Conservation (phyloP, 148 eudicot genomes). For the Pouteria glomerata region DNA sequence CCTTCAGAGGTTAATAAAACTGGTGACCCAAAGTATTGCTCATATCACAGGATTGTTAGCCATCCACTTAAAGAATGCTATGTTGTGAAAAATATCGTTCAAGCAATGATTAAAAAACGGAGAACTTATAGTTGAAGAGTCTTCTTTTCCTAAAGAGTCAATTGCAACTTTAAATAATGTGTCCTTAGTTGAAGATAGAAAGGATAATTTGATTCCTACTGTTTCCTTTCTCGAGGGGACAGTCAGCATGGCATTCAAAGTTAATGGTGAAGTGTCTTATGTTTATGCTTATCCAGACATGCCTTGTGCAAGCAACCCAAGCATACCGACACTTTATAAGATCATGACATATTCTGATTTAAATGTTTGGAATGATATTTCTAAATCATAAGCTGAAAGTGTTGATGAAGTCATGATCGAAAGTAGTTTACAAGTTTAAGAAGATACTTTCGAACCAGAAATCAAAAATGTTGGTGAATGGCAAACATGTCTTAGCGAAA, state of each 20-base stretch:
- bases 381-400: too few species aligned
- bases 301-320: not conserved
- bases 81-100: not conserved
- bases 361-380: too few species aligned
- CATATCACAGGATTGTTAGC: not conserved
- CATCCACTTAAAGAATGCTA: not conserved
- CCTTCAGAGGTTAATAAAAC: not conserved
- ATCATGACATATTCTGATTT: too few species aligned
- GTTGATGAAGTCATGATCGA: too few species aligned
- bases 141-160: not conserved
- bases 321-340: not conserved
- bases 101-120: not conserved
- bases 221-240: not conserved
- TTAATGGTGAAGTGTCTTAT: too few species aligned
- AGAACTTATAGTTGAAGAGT: not conserved
- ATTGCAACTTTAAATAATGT: not conserved
- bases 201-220: too few species aligned
- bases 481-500: not conserved
- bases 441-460: too few species aligned
- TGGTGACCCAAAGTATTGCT: not conserved
- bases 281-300: not conserved
- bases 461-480: too few species aligned
- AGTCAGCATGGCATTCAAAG: too few species aligned
- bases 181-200: not conserved
- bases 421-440: too few species aligned